phyloP scores from a whole-genome alignment of 108 stramenopile species.

The Cyclotella baltica region DNA sequence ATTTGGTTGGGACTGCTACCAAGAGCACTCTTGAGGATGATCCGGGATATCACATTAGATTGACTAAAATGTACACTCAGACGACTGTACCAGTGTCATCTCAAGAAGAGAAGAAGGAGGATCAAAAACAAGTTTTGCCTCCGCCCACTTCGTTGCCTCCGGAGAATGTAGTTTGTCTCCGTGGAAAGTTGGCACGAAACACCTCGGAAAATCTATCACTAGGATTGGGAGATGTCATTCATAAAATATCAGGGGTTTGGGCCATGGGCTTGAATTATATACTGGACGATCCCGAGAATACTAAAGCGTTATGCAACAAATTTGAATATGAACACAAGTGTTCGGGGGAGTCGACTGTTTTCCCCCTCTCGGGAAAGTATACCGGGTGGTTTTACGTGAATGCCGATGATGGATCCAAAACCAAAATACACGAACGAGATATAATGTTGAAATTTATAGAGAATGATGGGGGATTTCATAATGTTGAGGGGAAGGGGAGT shows the following conservation, averaged over 20 bases:
- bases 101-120: neutral
- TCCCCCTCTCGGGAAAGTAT: conserved; percentile 82
- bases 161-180: conserved; percentile 69
- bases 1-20: neutral
- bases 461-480: conserved; percentile 83
- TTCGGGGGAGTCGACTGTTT: conserved; percentile 52
- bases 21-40: conserved; percentile 2
- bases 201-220: conserved; percentile 50
- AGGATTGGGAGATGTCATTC: conserved; percentile 61
- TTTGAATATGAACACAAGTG: conserved; percentile 90
- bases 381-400: conserved; percentile 84
- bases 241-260: conserved; percentile 83
- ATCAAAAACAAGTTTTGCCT: conserved; percentile 1
- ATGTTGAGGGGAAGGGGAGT: conserved; percentile 86
- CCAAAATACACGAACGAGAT: conserved; percentile 74
- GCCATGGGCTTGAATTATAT: conserved; percentile 72
- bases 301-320: conserved; percentile 63
- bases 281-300: conserved; percentile 71
- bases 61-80: conserved; percentile 70
- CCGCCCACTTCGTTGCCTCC: conserved; percentile 64
- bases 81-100: neutral
- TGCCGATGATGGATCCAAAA: conserved; percentile 57
- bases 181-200: conserved; percentile 70
- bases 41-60: conserved; percentile 41
- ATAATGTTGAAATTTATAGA: conserved; percentile 76